A percentile compares a stretch with the other conserved stretches of the same genome.
Evolutionary conservation across 2,329 filamentous ascomycete species (phyloP).

Genomic region (Emergomyces pasteurianus): DNA sequence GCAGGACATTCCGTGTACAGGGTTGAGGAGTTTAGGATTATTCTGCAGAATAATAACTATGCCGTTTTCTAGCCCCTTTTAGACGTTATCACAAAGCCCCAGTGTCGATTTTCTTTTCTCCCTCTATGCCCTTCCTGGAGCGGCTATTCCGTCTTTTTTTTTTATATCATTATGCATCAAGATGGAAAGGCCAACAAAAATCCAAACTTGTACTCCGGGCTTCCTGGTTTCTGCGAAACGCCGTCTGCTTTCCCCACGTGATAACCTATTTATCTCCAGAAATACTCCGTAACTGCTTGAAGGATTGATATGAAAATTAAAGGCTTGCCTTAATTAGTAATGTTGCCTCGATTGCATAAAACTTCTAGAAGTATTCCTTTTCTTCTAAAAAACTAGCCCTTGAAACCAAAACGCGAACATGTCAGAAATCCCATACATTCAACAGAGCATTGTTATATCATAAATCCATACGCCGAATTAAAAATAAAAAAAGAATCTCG

Average conservation of each 20-base stretch:
- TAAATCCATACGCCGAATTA: not conserved
- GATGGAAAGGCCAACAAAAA: not conserved
- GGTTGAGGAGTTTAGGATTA: constrained; percentile 24
- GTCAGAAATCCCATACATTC: not conserved
- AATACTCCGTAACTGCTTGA: not conserved
- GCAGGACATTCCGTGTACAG: constrained; percentile 71
- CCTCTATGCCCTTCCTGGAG: not conserved
- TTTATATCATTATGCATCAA: not conserved
- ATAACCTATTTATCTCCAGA: not conserved
- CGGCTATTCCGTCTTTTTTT: not conserved
- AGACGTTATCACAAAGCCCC: not conserved
- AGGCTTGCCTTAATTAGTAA: no score
- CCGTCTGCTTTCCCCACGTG: not conserved
- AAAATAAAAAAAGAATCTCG: not conserved
- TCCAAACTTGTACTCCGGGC: not conserved
- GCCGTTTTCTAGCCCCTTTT: not conserved
- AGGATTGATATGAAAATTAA: not conserved
- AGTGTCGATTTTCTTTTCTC: not conserved
- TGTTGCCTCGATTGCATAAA: not conserved
- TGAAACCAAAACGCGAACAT: not conserved
- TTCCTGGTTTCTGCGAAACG: not conserved
- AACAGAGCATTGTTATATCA: not conserved
- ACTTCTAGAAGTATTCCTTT: not conserved
- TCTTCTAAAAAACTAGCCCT: not conserved
- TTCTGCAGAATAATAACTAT: not conserved